Base-by-base conservation (phyloP, 2,329 filamentous ascomycete species). In the Bipolaris victoriae region DNA sequence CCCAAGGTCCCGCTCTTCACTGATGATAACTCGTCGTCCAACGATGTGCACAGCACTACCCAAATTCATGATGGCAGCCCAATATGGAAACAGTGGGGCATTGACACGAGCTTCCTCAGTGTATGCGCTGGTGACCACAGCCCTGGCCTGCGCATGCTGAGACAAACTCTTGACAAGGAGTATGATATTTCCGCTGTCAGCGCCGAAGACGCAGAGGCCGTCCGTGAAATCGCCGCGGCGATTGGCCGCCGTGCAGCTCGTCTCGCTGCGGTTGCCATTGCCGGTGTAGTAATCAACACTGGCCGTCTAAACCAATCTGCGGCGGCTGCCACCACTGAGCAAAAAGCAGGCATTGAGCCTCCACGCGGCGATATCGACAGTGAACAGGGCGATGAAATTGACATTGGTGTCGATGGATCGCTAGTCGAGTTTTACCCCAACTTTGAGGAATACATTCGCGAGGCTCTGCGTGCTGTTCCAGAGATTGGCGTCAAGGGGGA, bases 401-500 rank as follows among this genome's bases (percentile, higher is more conserved):
- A 99, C 73, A 87, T 99, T 68, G 95, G 95, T 69, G 94, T 98
- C 1, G 95, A 99, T 73, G 95, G 95, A 64, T 93, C 89, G 72
- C 81, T 99, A 51, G 92, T 98, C 2, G 95, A 98, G 78, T 95
- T 96, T 79, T 98, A 98, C 77, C 95, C 95, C 7, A 88, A 88
- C 71, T 99, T 97, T 79, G 88, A 95, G 64, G 88, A 90, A 55
- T 90, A 95, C 81, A 90, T 98, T 61, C 86, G 93, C 61, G 90
- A 96, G 72, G 91, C 91, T 6, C 82, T 98, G 57, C 81, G 87
- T 48, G 87, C 86, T 54, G 87, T 97, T 51, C 84, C 91, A 15
- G 87, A 89, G 60, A 90, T 98, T 68, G 94, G 94, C 4, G 79
- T 82, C 44, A 81, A 84, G 55, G 92, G 93, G 10, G 92, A 96